These are phyloP conservation scores for Wickerhamomyces chaumierensis DNA, from an alignment of 805 yeast species.

Conservation along the genomic window DNA sequence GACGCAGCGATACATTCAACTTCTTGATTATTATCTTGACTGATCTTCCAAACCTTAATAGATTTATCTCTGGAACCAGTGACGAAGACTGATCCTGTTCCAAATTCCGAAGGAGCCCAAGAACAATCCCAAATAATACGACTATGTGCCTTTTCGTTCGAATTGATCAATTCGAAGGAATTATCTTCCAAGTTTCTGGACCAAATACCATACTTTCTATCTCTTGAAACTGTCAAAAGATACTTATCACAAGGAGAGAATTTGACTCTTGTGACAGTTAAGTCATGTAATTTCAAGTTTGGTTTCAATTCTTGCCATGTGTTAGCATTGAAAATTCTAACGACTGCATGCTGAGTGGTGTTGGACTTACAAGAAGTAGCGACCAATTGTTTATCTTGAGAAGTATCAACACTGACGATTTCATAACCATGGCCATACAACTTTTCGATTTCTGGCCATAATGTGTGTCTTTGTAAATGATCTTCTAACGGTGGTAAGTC, in stretches of 20 bases:
- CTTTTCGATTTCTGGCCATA: slow-evolving; percentile 94
- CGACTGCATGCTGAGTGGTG: slow-evolving; percentile 71
- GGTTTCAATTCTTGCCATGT: slow-evolving; percentile 52
- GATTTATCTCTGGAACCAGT: slow-evolving; percentile 85
- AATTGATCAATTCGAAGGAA: slow-evolving; percentile 25
- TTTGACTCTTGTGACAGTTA: slow-evolving; percentile 75
- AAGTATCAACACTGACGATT: slow-evolving; percentile 64
- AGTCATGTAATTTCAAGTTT: slow-evolving; percentile 53
- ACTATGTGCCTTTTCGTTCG: slow-evolving; percentile 67
- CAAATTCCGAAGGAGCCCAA: slow-evolving; percentile 55
- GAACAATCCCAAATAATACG: slow-evolving; percentile 94
- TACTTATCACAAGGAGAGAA: slow-evolving; percentile 61
- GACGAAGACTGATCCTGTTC: slow-evolving; percentile 36
- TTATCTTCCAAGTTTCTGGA: slow-evolving; percentile 27
- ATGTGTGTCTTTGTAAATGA: slow-evolving; percentile 77
- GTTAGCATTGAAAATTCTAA: slow-evolving; percentile 57
- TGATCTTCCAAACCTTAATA: slow-evolving; percentile 59
- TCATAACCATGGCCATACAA: slow-evolving; percentile 97
- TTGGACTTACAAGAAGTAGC: slow-evolving; percentile 94
- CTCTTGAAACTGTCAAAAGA: slow-evolving; percentile 76
- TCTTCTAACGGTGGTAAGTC: slow-evolving; percentile 76
- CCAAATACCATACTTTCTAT: slow-evolving; percentile 79
- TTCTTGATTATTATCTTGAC: slow-evolving; percentile 23
- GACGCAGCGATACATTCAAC: slow-evolving; percentile 23
- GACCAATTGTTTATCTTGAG: slow-evolving; percentile 48